phyloP scores from a whole-genome alignment of 2,329 filamentous ascomycete genomes.

The Ceratocystis harringtonii region DNA sequence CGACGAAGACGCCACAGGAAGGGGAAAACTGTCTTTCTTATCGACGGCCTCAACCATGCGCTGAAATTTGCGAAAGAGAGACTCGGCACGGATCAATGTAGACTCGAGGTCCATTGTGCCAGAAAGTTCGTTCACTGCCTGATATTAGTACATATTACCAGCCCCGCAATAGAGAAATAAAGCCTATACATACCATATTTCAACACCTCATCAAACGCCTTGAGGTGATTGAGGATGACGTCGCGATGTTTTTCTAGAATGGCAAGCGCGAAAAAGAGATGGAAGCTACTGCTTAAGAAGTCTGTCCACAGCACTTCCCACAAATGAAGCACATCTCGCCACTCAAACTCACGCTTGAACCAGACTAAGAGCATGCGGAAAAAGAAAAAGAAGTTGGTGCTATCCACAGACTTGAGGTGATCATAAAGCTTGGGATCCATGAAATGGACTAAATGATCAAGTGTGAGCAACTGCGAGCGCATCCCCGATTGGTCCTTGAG shows the following conservation, averaged over 20 bases:
- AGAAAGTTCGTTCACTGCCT: constrained; percentile 78
- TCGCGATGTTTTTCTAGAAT: constrained; percentile 93
- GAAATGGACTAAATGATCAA: constrained; percentile 90
- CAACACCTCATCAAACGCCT: constrained; percentile 90
- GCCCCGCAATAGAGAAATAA: too few relatives aligned
- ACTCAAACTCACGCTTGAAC: constrained; percentile 96
- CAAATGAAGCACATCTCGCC: constrained; percentile 68
- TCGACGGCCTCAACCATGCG: constrained; percentile 81
- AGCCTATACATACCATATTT: constrained; percentile 61
- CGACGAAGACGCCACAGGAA: constrained; percentile 18
- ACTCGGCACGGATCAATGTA: constrained; percentile 75
- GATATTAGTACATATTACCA: constrained; percentile 6
- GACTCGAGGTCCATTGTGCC: constrained; percentile 81
- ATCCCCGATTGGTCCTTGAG: constrained; percentile 91
- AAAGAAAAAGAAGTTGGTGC: constrained; percentile 99
- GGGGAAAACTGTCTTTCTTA: constrained; percentile 77
- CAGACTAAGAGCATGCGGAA: constrained; percentile 98
- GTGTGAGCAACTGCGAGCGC: constrained; percentile 74
- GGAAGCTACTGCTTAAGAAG: constrained; percentile 74
- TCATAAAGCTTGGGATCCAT: constrained; percentile 91
- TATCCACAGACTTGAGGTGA: constrained; percentile 78
- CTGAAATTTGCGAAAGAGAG: constrained; percentile 75
- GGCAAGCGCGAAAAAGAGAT: constrained; percentile 83
- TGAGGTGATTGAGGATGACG: constrained; percentile 86
- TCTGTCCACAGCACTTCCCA: constrained; percentile 97